A percentile compares a stretch with the other conserved stretches of the same genome.
Conservation (phyloP, 805 yeast genomes). For the Saccharomyces kudriavzevii region DNA sequence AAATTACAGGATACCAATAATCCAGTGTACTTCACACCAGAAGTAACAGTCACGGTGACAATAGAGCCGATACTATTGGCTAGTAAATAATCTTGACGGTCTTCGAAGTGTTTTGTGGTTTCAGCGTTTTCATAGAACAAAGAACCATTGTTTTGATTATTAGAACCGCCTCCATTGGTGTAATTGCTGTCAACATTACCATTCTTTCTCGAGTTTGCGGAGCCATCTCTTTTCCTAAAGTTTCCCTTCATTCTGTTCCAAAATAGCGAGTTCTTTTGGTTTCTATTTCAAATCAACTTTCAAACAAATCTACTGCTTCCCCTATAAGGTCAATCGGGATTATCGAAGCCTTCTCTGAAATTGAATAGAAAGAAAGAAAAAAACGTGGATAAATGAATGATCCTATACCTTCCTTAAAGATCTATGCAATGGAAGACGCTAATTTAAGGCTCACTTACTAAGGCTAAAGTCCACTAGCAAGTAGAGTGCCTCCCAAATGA, state of each 20-base stretch:
- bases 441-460: background rate
- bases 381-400: background rate
- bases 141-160: background rate
- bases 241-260: slow-evolving; percentile 12
- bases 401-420: background rate
- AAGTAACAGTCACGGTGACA: slow-evolving; percentile 49
- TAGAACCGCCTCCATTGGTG: background rate
- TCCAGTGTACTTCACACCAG: slow-evolving; percentile 57
- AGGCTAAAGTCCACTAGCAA: background rate
- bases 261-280: background rate
- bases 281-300: background rate
- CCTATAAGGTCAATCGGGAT: background rate
- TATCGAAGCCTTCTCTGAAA: background rate
- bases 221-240: slow-evolving; percentile 3
- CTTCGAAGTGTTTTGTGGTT: slow-evolving; percentile 37
- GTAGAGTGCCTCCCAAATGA: background rate
- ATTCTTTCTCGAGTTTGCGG: background rate
- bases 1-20: slow-evolving; percentile 43
- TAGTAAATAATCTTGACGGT: slow-evolving; percentile 47
- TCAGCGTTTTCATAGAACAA: slow-evolving; percentile 24
- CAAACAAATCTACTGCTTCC: background rate
- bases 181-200: background rate
- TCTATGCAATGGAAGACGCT: background rate
- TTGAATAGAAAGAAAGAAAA: background rate
- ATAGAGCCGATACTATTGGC: slow-evolving; percentile 53